Evolutionary conservation across 805 yeast species (phyloP).

Genomic region (Torulaspora microellipsoides): DNA sequence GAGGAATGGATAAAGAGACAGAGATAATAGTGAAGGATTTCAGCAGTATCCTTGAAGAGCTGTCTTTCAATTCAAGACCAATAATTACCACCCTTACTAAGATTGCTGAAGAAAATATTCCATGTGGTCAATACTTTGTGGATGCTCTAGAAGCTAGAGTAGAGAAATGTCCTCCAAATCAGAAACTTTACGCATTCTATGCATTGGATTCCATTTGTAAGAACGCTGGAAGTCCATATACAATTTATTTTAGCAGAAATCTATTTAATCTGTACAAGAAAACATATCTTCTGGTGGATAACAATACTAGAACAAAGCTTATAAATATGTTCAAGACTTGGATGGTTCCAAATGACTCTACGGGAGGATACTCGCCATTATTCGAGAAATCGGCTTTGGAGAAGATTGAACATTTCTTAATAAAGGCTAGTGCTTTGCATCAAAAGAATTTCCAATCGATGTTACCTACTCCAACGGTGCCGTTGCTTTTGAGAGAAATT

Average conservation of each 20-base stretch:
- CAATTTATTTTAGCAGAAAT: constrained; percentile 66
- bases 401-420: constrained; percentile 68
- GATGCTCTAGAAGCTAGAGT: constrained; percentile 72
- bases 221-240: constrained; percentile 85
- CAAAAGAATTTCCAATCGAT: constrained; percentile 33
- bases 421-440: constrained; percentile 50
- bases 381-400: constrained; percentile 68
- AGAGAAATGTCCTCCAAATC: constrained; percentile 70
- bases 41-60: constrained; percentile 61
- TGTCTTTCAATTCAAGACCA: constrained; percentile 86
- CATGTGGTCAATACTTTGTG: constrained; percentile 71
- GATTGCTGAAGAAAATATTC: constrained; percentile 80
- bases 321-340: constrained; percentile 81
- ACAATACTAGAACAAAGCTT: constrained; percentile 65
- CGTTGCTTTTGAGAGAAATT: constrained; percentile 33
- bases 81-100: constrained; percentile 79
- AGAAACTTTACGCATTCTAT: constrained; percentile 79
- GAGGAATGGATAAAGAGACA: constrained; percentile 29
- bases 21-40: constrained; percentile 52
- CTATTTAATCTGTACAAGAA: constrained; percentile 62
- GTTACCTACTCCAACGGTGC: constrained; percentile 31
- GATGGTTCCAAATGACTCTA: constrained; percentile 54
- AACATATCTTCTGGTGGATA: constrained; percentile 75
- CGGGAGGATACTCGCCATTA: constrained; percentile 44
- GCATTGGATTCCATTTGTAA: constrained; percentile 88